Percentiles rank a stretch among this genome's conserved stretches.
Evolutionary conservation across 805 yeast genomes (phyloP).

Genomic region (Wickerhamiella slavikovae): DNA sequence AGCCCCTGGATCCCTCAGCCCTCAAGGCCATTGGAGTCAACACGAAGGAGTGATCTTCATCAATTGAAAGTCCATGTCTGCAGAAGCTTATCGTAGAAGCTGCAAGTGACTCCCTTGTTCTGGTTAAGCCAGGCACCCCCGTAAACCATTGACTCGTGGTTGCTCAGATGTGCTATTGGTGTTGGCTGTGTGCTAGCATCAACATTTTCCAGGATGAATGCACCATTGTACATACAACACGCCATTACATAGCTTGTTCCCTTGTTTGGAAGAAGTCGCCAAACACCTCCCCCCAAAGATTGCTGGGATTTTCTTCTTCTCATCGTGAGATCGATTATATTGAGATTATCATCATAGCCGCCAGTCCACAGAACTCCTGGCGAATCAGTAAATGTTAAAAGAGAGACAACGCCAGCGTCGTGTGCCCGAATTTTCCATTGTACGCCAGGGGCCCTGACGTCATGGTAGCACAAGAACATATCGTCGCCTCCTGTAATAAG

Average conservation of each 20-base stretch:
- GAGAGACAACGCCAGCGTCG: slow-evolving; percentile 79
- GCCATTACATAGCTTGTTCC: slow-evolving; percentile 28
- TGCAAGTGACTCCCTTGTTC: slow-evolving; percentile 52
- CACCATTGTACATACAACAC: slow-evolving; percentile 95
- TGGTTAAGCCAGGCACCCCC: slow-evolving; percentile 73
- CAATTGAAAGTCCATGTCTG: slow-evolving; percentile 38
- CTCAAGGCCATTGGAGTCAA: slow-evolving; percentile 4
- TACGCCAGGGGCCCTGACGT: slow-evolving; percentile 23
- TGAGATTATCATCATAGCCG: slow-evolving; percentile 67
- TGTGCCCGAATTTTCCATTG: slow-evolving; percentile 32
- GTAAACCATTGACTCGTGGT: slow-evolving; percentile 79
- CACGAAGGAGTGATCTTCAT: slow-evolving; percentile 1
- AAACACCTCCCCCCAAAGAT: slow-evolving; percentile 81
- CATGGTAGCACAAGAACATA: slow-evolving; percentile 52
- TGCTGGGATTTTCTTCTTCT: slow-evolving; percentile 22
- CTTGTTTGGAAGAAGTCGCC: slow-evolving; percentile 64
- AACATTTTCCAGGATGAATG: slow-evolving; percentile 30
- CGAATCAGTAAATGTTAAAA: slow-evolving; percentile 28
- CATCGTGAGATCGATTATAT: slow-evolving; percentile 48
- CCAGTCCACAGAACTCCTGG: slow-evolving; percentile 49
- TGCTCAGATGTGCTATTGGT: too few species aligned
- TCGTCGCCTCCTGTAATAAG: slow-evolving; percentile 82
- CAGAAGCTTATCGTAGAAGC: slow-evolving; percentile 71
- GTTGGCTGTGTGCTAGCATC: slow-evolving; percentile 4
- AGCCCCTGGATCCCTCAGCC: slow-evolving; percentile 8